Evolutionary conservation across 495 filamentous ascomycete genomes (phyloP).

Genomic region (Halenospora varia): DNA sequence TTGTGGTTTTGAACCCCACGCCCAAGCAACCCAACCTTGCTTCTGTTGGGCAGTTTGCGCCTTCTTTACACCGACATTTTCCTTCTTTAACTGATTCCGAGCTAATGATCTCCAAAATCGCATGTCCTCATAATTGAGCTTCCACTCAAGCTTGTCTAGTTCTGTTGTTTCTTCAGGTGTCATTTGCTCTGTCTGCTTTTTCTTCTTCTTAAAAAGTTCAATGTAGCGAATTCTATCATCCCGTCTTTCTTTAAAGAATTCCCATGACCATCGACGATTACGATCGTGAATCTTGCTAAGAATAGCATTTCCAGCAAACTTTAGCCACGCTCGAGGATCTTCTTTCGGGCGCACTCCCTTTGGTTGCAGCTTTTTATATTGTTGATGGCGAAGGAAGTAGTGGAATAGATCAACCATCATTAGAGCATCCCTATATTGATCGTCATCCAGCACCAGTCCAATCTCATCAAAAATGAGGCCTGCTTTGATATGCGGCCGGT

Average conservation of each 20-base stretch:
- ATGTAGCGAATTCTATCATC: slow-evolving; percentile 90
- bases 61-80: slow-evolving; percentile 78
- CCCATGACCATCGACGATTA: slow-evolving; percentile 90
- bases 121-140: slow-evolving; percentile 90
- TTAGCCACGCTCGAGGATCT: slow-evolving; percentile 86
- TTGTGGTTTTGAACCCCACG: slow-evolving; percentile 73
- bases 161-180: slow-evolving; percentile 65
- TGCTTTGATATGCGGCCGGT: slow-evolving; percentile 85
- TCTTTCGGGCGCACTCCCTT: slow-evolving; percentile 79
- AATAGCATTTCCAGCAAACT: slow-evolving; percentile 83
- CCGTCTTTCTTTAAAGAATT: slow-evolving; percentile 83
- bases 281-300: slow-evolving; percentile 90
- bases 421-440: slow-evolving; percentile 92
- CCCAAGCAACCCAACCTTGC: slow-evolving; percentile 79
- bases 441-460: slow-evolving; percentile 89
- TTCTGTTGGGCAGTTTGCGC: slow-evolving; percentile 48
- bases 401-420: slow-evolving; percentile 99
- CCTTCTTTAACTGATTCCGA: slow-evolving; percentile 89
- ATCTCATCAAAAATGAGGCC: slow-evolving; percentile 91
- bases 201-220: slow-evolving; percentile 84
- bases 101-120: slow-evolving; percentile 95
- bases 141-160: slow-evolving; percentile 73
- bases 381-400: slow-evolving; percentile 95
- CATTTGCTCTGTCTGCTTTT: slow-evolving; percentile 66
- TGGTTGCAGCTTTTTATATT: slow-evolving; percentile 91